Base-by-base conservation (phyloP, 495 filamentous ascomycete species). In the Aspergillus avenaceus region DNA sequence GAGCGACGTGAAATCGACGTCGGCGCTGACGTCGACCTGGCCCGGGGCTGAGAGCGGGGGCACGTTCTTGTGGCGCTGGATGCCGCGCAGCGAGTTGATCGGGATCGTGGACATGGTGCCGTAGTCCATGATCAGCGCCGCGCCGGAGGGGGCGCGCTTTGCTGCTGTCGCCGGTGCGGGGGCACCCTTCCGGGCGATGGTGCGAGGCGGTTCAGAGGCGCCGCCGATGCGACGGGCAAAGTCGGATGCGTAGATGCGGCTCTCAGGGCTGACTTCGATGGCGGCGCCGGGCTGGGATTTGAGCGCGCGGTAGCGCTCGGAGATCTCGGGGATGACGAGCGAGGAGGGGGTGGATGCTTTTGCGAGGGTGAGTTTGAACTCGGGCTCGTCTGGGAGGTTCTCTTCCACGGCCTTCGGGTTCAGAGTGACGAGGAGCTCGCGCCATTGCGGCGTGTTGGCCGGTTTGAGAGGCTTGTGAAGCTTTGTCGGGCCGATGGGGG, bases 81-180 rank as follows among this genome's bases (percentile, higher is more conserved):
- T 96, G 11, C 93, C 93, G 23, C 93, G 87, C 9, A 98, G 76
- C 0, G 88, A 90, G 74, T 92, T 91, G 25, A 84, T 73, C 0
- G 93, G 93, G 41, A 97, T 84, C 0, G 86, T 86, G 42, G 78
- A 72, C 18, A 79, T 49, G 2, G 91, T 88, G 2, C 93, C 93
- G 71, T 97, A 98, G 70, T 98, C 93, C 50, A 98, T 80, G 54
- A 98, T 89, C 13, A 98, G 71, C 1, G 91, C 92, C 12, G 89
- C 91, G 41, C 93, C 93, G 3, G 83, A 86, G 5, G 90, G 82
- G 1, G 52, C 55, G 9, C 73, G 61, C 56, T 90, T 91, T 22
- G 51, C 36, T 6, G 55, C 22, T 54, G 38, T 41, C 41, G 65
- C 45, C 4, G 53, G 40, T 26, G 54, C 31, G 41, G 58, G 26